These are phyloP conservation scores for Ophiosphaerella narmari DNA, from an alignment of 2,329 filamentous ascomycete species.

Conservation along the genomic window DNA sequence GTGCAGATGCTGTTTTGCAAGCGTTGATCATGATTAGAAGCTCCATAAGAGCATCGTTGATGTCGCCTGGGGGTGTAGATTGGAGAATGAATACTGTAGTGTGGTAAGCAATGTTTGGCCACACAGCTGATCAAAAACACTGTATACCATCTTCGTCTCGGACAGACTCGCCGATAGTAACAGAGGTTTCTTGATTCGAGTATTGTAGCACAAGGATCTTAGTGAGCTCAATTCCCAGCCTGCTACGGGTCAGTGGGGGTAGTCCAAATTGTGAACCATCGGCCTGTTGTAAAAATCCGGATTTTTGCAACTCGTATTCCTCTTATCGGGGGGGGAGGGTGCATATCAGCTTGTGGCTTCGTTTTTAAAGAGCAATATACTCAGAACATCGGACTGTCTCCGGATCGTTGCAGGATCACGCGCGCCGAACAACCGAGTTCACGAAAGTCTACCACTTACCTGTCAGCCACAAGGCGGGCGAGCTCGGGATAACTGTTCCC, in stretches of 20 bases:
- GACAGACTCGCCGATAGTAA: conserved; percentile 94
- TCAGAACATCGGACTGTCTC: background rate
- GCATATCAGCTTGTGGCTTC: background rate
- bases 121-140: conserved; percentile 1
- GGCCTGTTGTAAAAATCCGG: background rate
- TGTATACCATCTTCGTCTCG: conserved; percentile 85
- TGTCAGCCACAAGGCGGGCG: conserved; percentile 69
- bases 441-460: conserved; percentile 52
- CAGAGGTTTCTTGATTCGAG: conserved; percentile 84
- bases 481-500: conserved; percentile 76
- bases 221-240: conserved; percentile 75
- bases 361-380: background rate
- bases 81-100: conserved; percentile 86
- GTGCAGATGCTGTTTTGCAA: conserved; percentile 81
- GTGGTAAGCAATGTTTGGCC: conserved; percentile 23
- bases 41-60: conserved; percentile 98
- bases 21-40: conserved; percentile 98
- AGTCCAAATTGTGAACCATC: background rate
- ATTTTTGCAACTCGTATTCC: background rate
- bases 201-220: conserved; percentile 83
- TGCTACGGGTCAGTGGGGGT: conserved; percentile 44
- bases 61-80: conserved; percentile 91
- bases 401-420: conserved; percentile 4
- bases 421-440: conserved; percentile 13
- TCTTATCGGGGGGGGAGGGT: background rate